phyloP scores from a whole-genome alignment of 805 yeast species.

The Monosporozyma solicola region DNA sequence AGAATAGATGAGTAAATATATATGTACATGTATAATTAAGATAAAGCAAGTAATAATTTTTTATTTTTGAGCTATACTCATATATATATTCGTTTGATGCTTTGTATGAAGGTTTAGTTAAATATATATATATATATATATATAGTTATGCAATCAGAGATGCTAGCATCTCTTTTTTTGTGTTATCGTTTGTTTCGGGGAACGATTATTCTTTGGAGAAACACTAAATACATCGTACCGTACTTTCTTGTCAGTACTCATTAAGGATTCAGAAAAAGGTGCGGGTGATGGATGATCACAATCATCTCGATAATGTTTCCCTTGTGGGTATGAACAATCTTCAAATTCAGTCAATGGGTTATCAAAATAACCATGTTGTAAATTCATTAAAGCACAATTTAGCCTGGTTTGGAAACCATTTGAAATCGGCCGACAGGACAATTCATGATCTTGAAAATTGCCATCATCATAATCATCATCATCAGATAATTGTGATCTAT shows the following conservation, averaged over 20 bases:
- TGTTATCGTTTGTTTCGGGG: not conserved
- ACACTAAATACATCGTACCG: not conserved
- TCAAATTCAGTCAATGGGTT: slow-evolving; percentile 24
- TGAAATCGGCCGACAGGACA: slow-evolving; percentile 28
- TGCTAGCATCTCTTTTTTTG: not conserved
- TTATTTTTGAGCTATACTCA: not conserved
- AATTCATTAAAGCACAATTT: slow-evolving; percentile 36
- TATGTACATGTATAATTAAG: not conserved
- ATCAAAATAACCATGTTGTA: slow-evolving; percentile 29
- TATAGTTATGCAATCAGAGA: not conserved
- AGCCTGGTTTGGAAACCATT: slow-evolving; percentile 33
- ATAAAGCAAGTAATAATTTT: not conserved
- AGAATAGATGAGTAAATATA: not conserved
- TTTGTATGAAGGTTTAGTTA: too few relatives aligned
- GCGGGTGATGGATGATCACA: not conserved
- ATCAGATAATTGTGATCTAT: not conserved
- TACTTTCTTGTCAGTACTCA: not conserved
- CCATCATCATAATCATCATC: not conserved
- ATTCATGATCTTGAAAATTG: not conserved
- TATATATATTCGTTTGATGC: not conserved
- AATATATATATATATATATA: not conserved
- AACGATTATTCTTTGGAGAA: not conserved
- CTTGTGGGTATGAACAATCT: not conserved
- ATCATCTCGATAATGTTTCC: not conserved
- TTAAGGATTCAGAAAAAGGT: not conserved